Conservation (phyloP, 1,284 basidiomycete species). For the Uromyces viciae-fabae region DNA sequence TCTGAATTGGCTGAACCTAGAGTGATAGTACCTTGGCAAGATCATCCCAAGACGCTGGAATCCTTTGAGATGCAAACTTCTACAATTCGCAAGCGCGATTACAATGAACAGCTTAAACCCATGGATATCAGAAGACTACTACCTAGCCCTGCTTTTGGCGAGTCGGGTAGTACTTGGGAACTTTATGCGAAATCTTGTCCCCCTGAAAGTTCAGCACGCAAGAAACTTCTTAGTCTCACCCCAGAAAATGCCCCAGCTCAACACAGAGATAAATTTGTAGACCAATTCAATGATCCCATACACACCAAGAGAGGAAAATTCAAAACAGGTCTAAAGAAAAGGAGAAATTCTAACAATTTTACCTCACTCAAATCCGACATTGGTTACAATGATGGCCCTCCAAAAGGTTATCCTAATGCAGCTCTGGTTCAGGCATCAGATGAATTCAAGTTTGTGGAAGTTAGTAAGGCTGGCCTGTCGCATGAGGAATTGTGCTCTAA, state of each 20-base stretch:
- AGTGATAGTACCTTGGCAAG: conserved; percentile 45
- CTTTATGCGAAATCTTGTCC: conserved; percentile 40
- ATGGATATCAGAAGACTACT: conserved; percentile 23
- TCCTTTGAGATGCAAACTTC: conserved; percentile 12
- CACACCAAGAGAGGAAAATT: conserved; percentile 17
- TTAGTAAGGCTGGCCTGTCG: conserved; percentile 21
- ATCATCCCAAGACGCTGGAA: conserved; percentile 38
- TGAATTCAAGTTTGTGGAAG: conserved; percentile 42
- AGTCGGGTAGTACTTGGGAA: conserved; percentile 38
- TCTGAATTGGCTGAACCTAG: conserved; percentile 43
- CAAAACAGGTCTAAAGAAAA: conserved; percentile 30
- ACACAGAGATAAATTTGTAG: conserved; percentile 16
- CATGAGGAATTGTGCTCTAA: conserved; percentile 38
- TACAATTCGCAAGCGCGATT: background rate
- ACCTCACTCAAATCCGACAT: background rate
- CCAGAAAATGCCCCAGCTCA: conserved; percentile 35
- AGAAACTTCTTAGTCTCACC: conserved; percentile 35
- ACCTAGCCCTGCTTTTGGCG: conserved; percentile 27
- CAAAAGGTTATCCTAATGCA: conserved; percentile 30
- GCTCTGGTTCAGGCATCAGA: conserved; percentile 26
- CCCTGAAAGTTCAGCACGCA: conserved; percentile 36
- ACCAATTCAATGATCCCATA: conserved; percentile 22
- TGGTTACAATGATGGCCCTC: conserved; percentile 1
- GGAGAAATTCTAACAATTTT: conserved; percentile 15
- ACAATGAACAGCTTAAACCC: conserved; percentile 6